Evolutionary conservation across 1,284 basidiomycete species (phyloP).

Genomic region (Malassezia dermatis): DNA sequence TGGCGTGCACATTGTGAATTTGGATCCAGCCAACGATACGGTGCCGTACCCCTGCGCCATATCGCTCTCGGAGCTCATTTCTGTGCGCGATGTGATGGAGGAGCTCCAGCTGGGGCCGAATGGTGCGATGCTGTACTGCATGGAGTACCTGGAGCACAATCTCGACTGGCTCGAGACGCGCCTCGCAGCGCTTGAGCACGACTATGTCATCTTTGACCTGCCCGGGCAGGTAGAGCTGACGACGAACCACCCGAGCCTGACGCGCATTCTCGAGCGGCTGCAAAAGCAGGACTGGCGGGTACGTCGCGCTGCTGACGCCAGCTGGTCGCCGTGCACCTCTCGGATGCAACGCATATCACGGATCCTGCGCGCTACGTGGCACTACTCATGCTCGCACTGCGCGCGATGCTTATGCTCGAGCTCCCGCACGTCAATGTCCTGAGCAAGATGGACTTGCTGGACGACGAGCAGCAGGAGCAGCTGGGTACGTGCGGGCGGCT

Average conservation of each 20-base stretch:
- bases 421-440: slow-evolving; percentile 94
- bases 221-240: slow-evolving; percentile 95
- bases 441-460: slow-evolving; percentile 82
- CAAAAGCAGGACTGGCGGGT: slow-evolving; percentile 53
- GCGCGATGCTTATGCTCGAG: slow-evolving; percentile 96
- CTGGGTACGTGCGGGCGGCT: slow-evolving; percentile 19
- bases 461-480: slow-evolving; percentile 22
- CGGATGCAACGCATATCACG: slow-evolving; percentile 92
- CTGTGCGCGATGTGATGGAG: slow-evolving; percentile 76
- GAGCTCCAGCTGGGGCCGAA: slow-evolving; percentile 83
- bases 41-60: slow-evolving; percentile 84
- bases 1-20: slow-evolving; percentile 79
- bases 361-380: slow-evolving; percentile 92
- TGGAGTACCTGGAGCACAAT: slow-evolving; percentile 93
- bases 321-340: slow-evolving; percentile 87
- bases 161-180: slow-evolving; percentile 75
- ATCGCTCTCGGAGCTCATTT: slow-evolving; percentile 75
- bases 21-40: slow-evolving; percentile 84
- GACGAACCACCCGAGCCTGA: slow-evolving; percentile 63
- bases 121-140: slow-evolving; percentile 89
- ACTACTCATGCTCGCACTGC: slow-evolving; percentile 75
- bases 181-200: slow-evolving; percentile 51
- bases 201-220: slow-evolving; percentile 85
- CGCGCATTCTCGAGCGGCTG: slow-evolving; percentile 67
- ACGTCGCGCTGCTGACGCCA: slow-evolving; percentile 45